These are phyloP conservation scores for Monosporozyma unispora DNA, from an alignment of 805 yeast genomes.

Conservation along the genomic window DNA sequence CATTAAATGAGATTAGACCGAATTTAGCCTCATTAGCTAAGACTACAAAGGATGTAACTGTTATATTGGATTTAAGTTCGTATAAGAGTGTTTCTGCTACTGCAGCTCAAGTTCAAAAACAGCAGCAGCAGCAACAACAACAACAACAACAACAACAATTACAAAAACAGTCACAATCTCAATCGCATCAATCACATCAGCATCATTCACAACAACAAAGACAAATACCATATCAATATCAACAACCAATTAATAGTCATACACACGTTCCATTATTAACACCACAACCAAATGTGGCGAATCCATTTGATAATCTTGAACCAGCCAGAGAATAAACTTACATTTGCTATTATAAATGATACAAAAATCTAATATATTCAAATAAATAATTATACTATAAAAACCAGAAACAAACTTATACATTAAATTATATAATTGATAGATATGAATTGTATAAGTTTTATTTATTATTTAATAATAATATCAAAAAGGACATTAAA, in stretches of 20 bases:
- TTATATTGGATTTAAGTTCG: constrained; percentile 64
- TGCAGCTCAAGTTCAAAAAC: constrained; percentile 11
- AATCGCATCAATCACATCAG: constrained; percentile 11
- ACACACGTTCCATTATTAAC: constrained; percentile 16
- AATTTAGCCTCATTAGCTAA: constrained; percentile 74
- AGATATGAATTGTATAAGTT: neutral
- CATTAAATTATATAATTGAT: neutral
- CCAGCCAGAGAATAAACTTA: neutral
- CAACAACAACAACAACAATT: constrained; percentile 8
- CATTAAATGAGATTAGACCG: constrained; percentile 69
- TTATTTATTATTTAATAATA: too few species aligned
- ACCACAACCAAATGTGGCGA: constrained; percentile 13
- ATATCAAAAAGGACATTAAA: neutral
- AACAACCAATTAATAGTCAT: constrained; percentile 9
- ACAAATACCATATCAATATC: constrained; percentile 10
- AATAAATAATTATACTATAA: neutral
- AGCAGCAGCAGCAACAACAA: constrained; percentile 15
- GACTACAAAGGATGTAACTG: constrained; percentile 85
- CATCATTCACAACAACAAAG: constrained; percentile 13
- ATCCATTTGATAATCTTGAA: constrained; percentile 15
- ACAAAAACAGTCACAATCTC: constrained; percentile 9
- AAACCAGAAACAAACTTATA: neutral
- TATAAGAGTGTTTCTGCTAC: constrained; percentile 31
- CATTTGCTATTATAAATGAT: neutral
- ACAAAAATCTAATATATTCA: neutral